Conservation (phyloP, 108 stramenopile species). For the Pseudonitzschia multiseries region DNA sequence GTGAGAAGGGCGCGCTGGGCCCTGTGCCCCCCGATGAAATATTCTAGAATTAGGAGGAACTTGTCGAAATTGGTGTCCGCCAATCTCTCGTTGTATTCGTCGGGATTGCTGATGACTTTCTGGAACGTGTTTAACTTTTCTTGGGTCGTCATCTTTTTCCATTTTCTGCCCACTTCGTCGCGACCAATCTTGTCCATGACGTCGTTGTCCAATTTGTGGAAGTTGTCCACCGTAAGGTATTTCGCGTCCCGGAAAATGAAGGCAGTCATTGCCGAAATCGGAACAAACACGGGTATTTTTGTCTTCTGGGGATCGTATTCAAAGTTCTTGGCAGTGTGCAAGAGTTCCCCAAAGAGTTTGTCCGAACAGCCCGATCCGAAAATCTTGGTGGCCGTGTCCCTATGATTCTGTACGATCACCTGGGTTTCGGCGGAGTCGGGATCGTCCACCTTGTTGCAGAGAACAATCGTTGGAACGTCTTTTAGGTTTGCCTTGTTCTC, state of each 20-base stretch:
- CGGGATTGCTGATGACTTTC: constrained; percentile 24
- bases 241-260: constrained; percentile 31
- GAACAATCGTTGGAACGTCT: constrained; percentile 30
- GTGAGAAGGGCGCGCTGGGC: constrained; percentile 21
- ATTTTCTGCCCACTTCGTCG: constrained; percentile 22
- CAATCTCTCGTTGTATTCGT: constrained; percentile 28
- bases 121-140: constrained; percentile 16
- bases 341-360: background rate
- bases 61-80: constrained; percentile 30
- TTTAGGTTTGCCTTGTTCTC: constrained; percentile 15
- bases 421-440: constrained; percentile 26
- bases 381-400: constrained; percentile 13
- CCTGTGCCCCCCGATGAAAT: constrained; percentile 24
- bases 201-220: constrained; percentile 27
- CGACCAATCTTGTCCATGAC: constrained; percentile 28
- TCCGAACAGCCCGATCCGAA: constrained; percentile 18
- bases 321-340: background rate
- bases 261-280: constrained; percentile 22
- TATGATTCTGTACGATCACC: constrained; percentile 26
- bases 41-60: constrained; percentile 16
- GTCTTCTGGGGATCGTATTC: background rate
- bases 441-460: constrained; percentile 45
- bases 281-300: constrained; percentile 11
- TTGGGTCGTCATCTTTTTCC: constrained; percentile 20
- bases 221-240: constrained; percentile 11